A percentile compares a stretch with the other conserved stretches of the same genome.
Conservation (phyloP, 768 basidiomycete genomes). For the Phanerodontia chrysosporium region DNA sequence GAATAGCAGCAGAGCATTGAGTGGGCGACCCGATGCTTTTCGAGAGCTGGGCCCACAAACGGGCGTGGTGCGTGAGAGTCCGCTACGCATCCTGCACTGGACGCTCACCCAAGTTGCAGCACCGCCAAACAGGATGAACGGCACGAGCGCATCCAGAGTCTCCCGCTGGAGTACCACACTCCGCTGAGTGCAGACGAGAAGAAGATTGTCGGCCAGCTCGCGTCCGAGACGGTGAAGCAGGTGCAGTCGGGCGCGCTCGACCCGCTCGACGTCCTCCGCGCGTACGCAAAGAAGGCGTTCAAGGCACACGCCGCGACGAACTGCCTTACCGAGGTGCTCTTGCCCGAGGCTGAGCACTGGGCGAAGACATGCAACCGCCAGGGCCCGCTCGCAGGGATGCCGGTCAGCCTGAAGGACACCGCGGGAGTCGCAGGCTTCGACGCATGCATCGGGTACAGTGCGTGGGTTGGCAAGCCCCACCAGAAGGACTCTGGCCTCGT, state of each 20-base stretch:
- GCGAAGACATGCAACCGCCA: conserved; percentile 20
- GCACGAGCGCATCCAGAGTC: conserved; percentile 19
- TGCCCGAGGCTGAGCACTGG: conserved; percentile 22
- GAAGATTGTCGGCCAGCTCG: conserved; percentile 18
- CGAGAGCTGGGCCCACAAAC: conserved; percentile 21
- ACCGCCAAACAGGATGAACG: conserved; percentile 22
- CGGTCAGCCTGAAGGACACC: conserved; percentile 47
- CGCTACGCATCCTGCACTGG: neutral
- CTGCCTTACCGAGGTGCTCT: conserved; percentile 39
- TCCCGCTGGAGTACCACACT: conserved; percentile 19
- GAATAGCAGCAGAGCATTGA: neutral
- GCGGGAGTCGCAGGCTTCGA: conserved; percentile 42
- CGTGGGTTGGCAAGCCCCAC: conserved; percentile 33
- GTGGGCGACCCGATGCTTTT: conserved; percentile 9
- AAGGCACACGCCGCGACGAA: conserved; percentile 43
- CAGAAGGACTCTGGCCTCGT: conserved; percentile 35
- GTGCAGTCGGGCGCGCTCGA: conserved; percentile 20
- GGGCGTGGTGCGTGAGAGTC: conserved; percentile 18
- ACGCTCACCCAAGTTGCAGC: conserved; percentile 7
- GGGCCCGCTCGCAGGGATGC: conserved; percentile 42
- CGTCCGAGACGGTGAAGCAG: conserved; percentile 17
- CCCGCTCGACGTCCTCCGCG: conserved; percentile 19
- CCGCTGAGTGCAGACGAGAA: conserved; percentile 17
- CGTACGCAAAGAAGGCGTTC: conserved; percentile 37
- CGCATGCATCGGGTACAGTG: conserved; percentile 46